Evolutionary conservation across 2,329 filamentous ascomycete genomes (phyloP).

Genomic region (Oidium heveae): DNA sequence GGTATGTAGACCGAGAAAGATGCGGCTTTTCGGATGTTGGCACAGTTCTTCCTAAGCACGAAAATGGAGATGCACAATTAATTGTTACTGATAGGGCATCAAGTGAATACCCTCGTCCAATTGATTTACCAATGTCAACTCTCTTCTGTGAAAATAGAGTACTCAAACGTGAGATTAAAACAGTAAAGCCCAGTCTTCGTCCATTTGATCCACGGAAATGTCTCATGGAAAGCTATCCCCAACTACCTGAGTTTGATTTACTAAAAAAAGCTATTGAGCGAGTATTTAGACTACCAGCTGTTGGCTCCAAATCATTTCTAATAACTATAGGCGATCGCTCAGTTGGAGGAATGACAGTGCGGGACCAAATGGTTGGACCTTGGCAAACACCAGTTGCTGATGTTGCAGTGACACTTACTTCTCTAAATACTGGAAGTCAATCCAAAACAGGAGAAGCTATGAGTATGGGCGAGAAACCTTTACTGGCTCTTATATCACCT

Average conservation of each 20-base stretch:
- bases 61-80: slow-evolving; percentile 41
- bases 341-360: slow-evolving; percentile 65
- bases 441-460: slow-evolving; percentile 78
- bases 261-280: slow-evolving; percentile 45
- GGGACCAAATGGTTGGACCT: slow-evolving; percentile 88
- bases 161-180: slow-evolving; percentile 48
- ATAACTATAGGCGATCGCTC: slow-evolving; percentile 91
- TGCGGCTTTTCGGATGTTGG: slow-evolving; percentile 88
- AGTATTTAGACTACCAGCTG: slow-evolving; percentile 63
- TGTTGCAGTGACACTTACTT: slow-evolving; percentile 73
- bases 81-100: slow-evolving; percentile 65
- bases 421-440: slow-evolving; percentile 39
- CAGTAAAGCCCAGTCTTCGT: slow-evolving; percentile 39
- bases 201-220: slow-evolving; percentile 43
- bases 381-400: slow-evolving; percentile 92
- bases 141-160: slow-evolving; percentile 76
- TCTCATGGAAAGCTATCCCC: slow-evolving; percentile 29
- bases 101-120: slow-evolving; percentile 46
- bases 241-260: slow-evolving; percentile 16
- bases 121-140: slow-evolving; percentile 70
- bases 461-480: slow-evolving; percentile 86
- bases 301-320: slow-evolving; percentile 91
- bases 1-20: slow-evolving; percentile 41
- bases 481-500: slow-evolving; percentile 67
- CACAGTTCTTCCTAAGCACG: slow-evolving; percentile 36